A percentile compares a stretch with the other conserved stretches of the same genome.
These are phyloP conservation scores for Ophiostoma sp. DNA, from an alignment of 2,329 filamentous ascomycete species.

Conservation along the genomic window DNA sequence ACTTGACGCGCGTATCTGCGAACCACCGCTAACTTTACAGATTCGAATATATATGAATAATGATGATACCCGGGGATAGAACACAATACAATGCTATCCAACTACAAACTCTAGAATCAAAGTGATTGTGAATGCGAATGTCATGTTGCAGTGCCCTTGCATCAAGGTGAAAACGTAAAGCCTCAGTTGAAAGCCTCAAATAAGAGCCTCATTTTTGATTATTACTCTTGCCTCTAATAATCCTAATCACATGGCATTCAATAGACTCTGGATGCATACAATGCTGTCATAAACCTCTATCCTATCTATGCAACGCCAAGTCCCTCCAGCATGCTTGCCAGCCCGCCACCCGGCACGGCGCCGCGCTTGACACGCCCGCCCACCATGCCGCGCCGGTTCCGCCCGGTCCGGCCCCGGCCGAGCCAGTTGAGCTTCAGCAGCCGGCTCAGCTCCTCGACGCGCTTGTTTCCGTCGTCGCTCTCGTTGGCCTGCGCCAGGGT, in stretches of 20 bases:
- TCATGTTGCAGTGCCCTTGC: too few relatives aligned
- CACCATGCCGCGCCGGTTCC: constrained; percentile 85
- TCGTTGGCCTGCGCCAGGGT: constrained; percentile 31
- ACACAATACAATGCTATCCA: background rate
- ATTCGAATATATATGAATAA: background rate
- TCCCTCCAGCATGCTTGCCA: constrained; percentile 33
- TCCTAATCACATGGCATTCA: too few relatives aligned
- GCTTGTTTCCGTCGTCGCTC: constrained; percentile 66
- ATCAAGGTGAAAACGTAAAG: too few relatives aligned
- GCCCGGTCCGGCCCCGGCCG: constrained; percentile 78
- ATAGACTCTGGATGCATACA: too few relatives aligned
- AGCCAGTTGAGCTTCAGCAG: constrained; percentile 97
- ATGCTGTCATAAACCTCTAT: background rate
- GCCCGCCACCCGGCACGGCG: constrained; percentile 14
- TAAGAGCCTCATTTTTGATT: too few relatives aligned
- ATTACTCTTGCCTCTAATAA: background rate
- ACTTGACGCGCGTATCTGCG: background rate
- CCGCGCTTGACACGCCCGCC: constrained; percentile 54
- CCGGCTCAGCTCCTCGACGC: constrained; percentile 76
- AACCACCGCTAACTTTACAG: constrained; percentile 21
- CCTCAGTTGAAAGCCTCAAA: too few relatives aligned
- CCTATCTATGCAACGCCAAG: constrained; percentile 34
- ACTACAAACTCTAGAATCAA: background rate
- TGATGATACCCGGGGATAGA: background rate
- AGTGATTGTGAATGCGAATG: too few relatives aligned